Evolutionary conservation across 495 filamentous ascomycete species (phyloP).

Genomic region (Friedmanniomyces simplex): DNA sequence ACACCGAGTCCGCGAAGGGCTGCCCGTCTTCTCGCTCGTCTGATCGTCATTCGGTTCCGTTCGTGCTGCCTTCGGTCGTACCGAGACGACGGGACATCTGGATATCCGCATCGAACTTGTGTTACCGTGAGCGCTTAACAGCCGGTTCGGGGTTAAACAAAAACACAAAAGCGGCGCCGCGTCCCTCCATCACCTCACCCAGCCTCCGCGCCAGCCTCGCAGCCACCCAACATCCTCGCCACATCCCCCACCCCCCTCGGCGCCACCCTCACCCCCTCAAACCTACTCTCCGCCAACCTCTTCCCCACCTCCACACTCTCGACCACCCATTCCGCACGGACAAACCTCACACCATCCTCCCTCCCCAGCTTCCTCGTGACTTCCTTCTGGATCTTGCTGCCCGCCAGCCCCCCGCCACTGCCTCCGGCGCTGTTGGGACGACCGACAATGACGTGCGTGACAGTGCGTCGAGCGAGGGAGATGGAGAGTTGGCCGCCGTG

Average conservation of each 20-base stretch:
- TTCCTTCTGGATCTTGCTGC: conserved; percentile 73
- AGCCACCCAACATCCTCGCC: conserved; percentile 37
- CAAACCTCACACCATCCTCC: conserved; percentile 63
- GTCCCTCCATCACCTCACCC: not conserved
- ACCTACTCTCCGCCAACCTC: conserved; percentile 63
- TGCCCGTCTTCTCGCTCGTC: no score
- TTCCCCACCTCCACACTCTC: conserved; percentile 70
- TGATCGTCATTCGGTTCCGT: no score
- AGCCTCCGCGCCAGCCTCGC: not conserved
- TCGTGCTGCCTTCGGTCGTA: no score
- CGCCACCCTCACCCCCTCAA: conserved; percentile 50
- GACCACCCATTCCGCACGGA: conserved; percentile 72
- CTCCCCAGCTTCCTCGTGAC: conserved; percentile 43
- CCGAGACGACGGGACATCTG: no score
- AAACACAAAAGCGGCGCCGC: no score
- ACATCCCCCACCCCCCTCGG: conserved; percentile 54
- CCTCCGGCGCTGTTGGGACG: conserved; percentile 39
- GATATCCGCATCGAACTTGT: no score
- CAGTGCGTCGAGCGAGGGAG: conserved; percentile 54
- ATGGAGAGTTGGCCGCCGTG: conserved; percentile 63
- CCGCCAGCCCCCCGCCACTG: conserved; percentile 69
- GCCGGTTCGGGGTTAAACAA: no score
- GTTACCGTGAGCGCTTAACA: no score
- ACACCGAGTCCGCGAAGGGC: no score
- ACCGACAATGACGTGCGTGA: conserved; percentile 83